phyloP scores from a whole-genome alignment of 2,329 filamentous ascomycete species.

The Cercospora nicotianae region DNA sequence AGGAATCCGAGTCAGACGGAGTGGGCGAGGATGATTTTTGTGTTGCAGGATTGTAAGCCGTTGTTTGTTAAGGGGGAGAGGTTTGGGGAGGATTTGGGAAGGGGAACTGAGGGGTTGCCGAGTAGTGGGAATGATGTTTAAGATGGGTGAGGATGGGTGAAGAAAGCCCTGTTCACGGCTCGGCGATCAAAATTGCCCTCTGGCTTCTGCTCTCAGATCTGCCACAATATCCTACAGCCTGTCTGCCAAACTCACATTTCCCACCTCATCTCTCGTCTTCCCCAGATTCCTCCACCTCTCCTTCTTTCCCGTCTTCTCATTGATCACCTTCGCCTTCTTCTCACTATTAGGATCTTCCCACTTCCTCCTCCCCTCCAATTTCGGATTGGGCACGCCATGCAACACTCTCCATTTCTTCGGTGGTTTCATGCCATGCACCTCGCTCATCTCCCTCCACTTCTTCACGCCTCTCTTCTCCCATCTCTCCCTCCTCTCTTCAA shows the following conservation, averaged over 20 bases:
- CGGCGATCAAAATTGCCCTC: background rate
- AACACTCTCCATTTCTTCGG: constrained; percentile 54
- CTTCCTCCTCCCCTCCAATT: constrained; percentile 11
- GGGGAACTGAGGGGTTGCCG: constrained; percentile 24
- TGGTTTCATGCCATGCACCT: constrained; percentile 55
- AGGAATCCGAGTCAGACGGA: constrained; percentile 37
- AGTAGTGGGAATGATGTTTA: constrained; percentile 23
- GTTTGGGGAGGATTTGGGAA: constrained; percentile 36
- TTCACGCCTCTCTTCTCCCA: constrained; percentile 52
- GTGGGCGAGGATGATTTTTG: constrained; percentile 40
- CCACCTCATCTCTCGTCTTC: background rate
- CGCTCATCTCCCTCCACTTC: constrained; percentile 51
- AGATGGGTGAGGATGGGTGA: background rate
- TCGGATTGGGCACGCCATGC: constrained; percentile 38
- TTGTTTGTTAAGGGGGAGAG: constrained; percentile 33
- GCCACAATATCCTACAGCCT: background rate
- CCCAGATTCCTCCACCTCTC: constrained; percentile 9
- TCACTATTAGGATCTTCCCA: constrained; percentile 10
- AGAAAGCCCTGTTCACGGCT: background rate
- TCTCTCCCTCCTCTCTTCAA: constrained; percentile 44
- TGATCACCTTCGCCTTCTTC: background rate
- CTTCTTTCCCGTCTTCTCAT: constrained; percentile 8
- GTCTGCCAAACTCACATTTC: background rate
- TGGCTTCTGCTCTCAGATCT: background rate
- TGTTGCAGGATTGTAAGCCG: constrained; percentile 36